Percentiles rank a stretch among this genome's conserved stretches.
Evolutionary conservation across 2,329 filamentous ascomycete genomes (phyloP).

Genomic region (Biscogniauxia marginata): DNA sequence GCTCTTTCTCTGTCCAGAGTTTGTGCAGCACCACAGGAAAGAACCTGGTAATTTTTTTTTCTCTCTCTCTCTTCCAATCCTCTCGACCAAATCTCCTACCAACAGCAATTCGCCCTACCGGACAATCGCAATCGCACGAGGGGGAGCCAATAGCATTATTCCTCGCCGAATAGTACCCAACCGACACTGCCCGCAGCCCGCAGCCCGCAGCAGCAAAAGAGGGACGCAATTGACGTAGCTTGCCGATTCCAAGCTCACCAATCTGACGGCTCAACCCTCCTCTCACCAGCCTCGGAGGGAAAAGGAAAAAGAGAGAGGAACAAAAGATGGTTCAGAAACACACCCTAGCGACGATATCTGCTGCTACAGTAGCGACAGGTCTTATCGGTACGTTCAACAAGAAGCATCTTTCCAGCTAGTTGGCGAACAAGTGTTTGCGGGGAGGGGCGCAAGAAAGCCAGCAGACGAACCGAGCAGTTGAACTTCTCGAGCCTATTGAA

Average conservation of each 20-base stretch:
- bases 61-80: background rate
- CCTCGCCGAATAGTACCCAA: background rate
- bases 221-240: background rate
- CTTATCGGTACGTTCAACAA: constrained; percentile 51
- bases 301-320: too few relatives aligned
- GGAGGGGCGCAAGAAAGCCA: background rate
- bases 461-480: background rate
- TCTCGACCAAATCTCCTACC: background rate
- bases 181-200: background rate
- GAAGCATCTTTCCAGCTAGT: too few relatives aligned
- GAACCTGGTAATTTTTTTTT: background rate
- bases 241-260: background rate
- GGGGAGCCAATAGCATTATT: background rate
- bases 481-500: background rate
- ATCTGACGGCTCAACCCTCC: background rate
- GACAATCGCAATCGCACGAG: background rate
- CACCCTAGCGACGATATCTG: constrained; percentile 59
- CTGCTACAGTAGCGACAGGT: constrained; percentile 60
- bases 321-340: constrained; percentile 47
- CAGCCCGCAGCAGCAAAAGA: background rate
- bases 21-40: background rate
- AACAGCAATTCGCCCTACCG: background rate
- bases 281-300: background rate
- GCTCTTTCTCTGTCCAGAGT: background rate
- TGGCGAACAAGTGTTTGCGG: background rate